These are phyloP conservation scores for Phytophthora agathidicida DNA, from an alignment of 352 stramenopile genomes.

Conservation along the genomic window DNA sequence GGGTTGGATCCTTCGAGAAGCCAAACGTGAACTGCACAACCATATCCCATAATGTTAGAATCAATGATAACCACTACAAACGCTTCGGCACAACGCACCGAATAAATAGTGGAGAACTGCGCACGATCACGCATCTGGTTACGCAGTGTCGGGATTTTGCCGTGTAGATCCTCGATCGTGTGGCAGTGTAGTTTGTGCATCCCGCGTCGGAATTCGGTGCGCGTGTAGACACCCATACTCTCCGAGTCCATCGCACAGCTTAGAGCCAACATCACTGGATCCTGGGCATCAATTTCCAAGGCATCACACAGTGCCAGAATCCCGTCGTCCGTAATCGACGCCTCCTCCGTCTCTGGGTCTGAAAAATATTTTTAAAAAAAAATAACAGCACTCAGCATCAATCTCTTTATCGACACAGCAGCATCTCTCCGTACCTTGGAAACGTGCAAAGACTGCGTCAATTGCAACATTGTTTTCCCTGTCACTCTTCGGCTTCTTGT, in stretches of 20 bases:
- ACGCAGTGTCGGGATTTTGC: conserved; percentile 57
- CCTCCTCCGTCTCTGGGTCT: conserved; percentile 61
- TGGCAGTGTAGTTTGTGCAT: conserved; percentile 73
- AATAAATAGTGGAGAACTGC: conserved; percentile 86
- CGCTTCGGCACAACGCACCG: conserved; percentile 38
- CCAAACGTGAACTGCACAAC: conserved; percentile 71
- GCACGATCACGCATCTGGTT: conserved; percentile 47
- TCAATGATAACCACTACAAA: background rate
- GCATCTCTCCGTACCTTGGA: conserved; percentile 50
- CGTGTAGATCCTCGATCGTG: conserved; percentile 59
- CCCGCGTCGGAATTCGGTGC: conserved; percentile 70
- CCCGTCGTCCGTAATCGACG: conserved; percentile 81
- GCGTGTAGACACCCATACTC: conserved; percentile 82
- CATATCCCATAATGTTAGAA: too few relatives aligned
- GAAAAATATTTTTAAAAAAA: conserved; percentile 3
- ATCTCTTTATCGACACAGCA: background rate
- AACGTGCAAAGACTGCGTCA: conserved; percentile 63
- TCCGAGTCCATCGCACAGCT: conserved; percentile 82
- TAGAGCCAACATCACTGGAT: conserved; percentile 81
- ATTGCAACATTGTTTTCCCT: conserved; percentile 45
- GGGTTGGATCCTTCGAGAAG: conserved; percentile 84
- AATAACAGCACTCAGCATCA: background rate
- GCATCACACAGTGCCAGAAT: conserved; percentile 78
- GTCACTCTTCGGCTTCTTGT: conserved; percentile 66
- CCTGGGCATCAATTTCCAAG: conserved; percentile 74